These are phyloP conservation scores for Aureobasidium sp. DNA, from an alignment of 2,329 filamentous ascomycete species.

Conservation along the genomic window DNA sequence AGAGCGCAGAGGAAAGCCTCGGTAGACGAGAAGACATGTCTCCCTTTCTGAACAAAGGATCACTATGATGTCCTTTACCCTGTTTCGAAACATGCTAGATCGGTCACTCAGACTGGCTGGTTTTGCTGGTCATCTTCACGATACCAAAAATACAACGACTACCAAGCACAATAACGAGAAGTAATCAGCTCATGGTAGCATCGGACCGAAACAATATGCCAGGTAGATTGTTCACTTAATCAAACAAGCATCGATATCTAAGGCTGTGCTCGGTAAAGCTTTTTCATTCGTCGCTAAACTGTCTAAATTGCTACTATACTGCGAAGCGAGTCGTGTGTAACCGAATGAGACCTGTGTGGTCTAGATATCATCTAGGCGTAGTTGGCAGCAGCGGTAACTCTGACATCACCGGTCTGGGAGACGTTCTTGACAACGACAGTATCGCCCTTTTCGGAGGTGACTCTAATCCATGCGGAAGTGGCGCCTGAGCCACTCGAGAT, in stretches of 20 bases:
- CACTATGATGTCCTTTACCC: too few relatives aligned
- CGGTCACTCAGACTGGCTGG: too few relatives aligned
- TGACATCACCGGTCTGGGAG: conserved; percentile 15
- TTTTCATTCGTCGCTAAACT: not conserved
- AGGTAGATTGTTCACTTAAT: not conserved
- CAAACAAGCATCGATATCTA: not conserved
- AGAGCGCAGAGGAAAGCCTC: too few relatives aligned
- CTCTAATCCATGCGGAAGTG: conserved; percentile 16
- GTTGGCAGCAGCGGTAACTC: conserved; percentile 16
- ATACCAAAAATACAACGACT: not conserved
- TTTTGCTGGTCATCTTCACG: too few relatives aligned
- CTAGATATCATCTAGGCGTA: conserved; percentile 12
- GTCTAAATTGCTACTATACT: not conserved
- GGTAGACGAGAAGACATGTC: too few relatives aligned
- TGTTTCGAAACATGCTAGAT: too few relatives aligned
- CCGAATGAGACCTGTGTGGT: too few relatives aligned
- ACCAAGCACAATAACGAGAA: too few relatives aligned
- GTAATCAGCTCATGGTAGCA: too few relatives aligned
- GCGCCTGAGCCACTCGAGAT: conserved; percentile 11
- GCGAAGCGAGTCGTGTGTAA: not conserved
- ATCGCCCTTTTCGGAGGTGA: conserved; percentile 13
- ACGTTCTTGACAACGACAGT: conserved; percentile 15
- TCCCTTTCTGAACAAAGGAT: too few relatives aligned
- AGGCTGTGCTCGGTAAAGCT: not conserved
- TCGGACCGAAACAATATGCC: not conserved